Evolutionary conservation across 2,329 filamentous ascomycete genomes (phyloP), one percentile per base, ranked within the genome.

Genomic region (Penicillium rolfsii): DNA sequence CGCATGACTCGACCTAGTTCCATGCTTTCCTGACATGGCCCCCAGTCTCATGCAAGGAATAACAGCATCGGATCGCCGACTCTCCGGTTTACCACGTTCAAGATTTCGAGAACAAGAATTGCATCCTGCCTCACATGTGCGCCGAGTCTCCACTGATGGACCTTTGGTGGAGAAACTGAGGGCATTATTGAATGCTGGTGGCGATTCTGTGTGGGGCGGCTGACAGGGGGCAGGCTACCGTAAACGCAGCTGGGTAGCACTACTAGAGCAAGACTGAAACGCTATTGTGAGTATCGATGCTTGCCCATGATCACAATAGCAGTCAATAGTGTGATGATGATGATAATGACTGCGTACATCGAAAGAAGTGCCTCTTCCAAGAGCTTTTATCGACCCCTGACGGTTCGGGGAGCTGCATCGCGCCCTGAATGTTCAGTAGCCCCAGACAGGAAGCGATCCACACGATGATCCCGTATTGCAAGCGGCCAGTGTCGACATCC

Each of bases 111-210:
- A 46, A 28, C 43, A 46, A n/a, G 14, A 16, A 4, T 6, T 26
- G 24, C 8, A 4, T 6, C 3, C 11, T 46, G 6, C 24, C 16
- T 46, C 14, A 19, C 33, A 55, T 52, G 43, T 52, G 54, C 30
- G 45, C 43, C 38, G 57, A 49, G 36, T 16, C 30, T 28, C 26
- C 45, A 43, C 28, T 3, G 14, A 43, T 55, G 57, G 49, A 52
- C 5, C 24, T 55, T 46, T 28, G 3, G 61, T 63, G 57, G 57
- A 49, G 57, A 52, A 28, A 22, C 5, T 7, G 4, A 35, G 36
- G 38, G 55, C 49, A 49, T 60, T 63, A 63, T 63, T 63, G 61
- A 48, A 52, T 48, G 6, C 33, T 22, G 50, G 52, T 59, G 57
- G 57, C 60, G 33, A 62, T 30, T 53, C 28, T 53, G 11, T 41